Evolutionary conservation across 2,329 filamentous ascomycete species (phyloP).

Genomic region (Diaporthe batatas): DNA sequence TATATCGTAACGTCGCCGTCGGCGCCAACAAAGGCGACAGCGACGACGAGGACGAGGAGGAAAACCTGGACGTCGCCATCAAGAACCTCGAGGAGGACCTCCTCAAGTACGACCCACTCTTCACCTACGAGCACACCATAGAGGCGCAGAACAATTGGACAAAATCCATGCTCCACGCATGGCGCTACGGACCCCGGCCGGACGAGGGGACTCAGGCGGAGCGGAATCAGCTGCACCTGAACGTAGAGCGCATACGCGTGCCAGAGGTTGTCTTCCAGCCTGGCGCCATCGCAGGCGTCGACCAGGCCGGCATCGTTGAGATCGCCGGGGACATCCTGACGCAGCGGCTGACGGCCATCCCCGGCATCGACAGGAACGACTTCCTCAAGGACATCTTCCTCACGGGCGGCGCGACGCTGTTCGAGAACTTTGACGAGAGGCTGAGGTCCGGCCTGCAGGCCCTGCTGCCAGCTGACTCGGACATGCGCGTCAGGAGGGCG

Average conservation of each 20-base stretch:
- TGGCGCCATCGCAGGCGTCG: constrained; percentile 84
- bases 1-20: constrained; percentile 92
- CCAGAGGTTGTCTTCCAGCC: constrained; percentile 95
- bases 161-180: constrained; percentile 90
- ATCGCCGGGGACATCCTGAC: constrained; percentile 91
- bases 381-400: constrained; percentile 91
- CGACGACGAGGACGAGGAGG: constrained; percentile 93
- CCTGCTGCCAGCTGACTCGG: constrained; percentile 77
- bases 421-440: constrained; percentile 87
- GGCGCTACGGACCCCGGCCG: constrained; percentile 87
- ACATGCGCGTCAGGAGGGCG: constrained; percentile 79
- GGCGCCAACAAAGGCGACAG: constrained; percentile 78
- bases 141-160: constrained; percentile 97
- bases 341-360: constrained; percentile 76
- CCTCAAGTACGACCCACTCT: constrained; percentile 86
- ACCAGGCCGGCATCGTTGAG: constrained; percentile 94
- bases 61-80: constrained; percentile 81
- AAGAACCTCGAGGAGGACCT: constrained; percentile 86
- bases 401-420: constrained; percentile 92
- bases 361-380: constrained; percentile 68
- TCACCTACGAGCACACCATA: constrained; percentile 91
- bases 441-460: constrained; percentile 79
- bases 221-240: constrained; percentile 90
- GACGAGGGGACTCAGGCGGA: constrained; percentile 83
- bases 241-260: constrained; percentile 94